Conservation (phyloP, 2,329 filamentous ascomycete species). For the Aspergillus sp. region DNA sequence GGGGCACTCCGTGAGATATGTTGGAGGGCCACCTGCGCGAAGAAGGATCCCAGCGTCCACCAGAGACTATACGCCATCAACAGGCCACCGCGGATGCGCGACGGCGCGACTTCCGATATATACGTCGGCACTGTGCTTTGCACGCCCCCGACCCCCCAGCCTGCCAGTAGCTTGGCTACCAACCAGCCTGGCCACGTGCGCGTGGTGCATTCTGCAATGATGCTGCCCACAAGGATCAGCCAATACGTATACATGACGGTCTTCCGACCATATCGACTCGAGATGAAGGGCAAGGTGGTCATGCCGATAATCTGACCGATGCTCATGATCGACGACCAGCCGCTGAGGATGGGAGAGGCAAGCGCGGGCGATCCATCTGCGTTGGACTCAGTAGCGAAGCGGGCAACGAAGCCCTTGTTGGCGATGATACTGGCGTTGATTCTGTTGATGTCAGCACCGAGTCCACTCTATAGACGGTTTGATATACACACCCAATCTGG, state of each 20-base stretch:
- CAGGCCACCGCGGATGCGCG: conserved; percentile 7
- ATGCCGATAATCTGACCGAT: conserved; percentile 12
- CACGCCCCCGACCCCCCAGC: conserved; percentile 6
- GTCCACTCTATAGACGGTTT: neutral
- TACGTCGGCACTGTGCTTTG: conserved; percentile 7
- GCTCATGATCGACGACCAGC: conserved; percentile 11
- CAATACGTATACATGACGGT: conserved; percentile 8
- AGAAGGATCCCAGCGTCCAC: conserved; percentile 11
- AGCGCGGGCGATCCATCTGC: conserved; percentile 4
- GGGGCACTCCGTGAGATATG: conserved; percentile 3
- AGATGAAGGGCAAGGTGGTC: conserved; percentile 10
- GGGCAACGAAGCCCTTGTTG: conserved; percentile 9
- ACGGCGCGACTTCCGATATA: conserved; percentile 7
- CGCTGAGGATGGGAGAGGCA: conserved; percentile 10
- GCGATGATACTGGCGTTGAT: conserved; percentile 12
- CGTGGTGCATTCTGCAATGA: conserved; percentile 4
- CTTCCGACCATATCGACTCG: conserved; percentile 8
- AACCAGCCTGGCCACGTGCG: conserved; percentile 5
- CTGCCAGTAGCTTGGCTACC: conserved; percentile 6
- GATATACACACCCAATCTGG: conserved; percentile 7
- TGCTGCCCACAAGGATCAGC: conserved; percentile 5
- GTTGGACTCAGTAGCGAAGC: conserved; percentile 5
- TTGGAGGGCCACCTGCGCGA: conserved; percentile 8
- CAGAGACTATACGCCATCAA: conserved; percentile 12
- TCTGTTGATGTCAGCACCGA: neutral